A percentile compares a stretch with the other conserved stretches of the same genome.
Conservation (phyloP, 179 eudicot genomes). For the Beta macrorhiza region DNA sequence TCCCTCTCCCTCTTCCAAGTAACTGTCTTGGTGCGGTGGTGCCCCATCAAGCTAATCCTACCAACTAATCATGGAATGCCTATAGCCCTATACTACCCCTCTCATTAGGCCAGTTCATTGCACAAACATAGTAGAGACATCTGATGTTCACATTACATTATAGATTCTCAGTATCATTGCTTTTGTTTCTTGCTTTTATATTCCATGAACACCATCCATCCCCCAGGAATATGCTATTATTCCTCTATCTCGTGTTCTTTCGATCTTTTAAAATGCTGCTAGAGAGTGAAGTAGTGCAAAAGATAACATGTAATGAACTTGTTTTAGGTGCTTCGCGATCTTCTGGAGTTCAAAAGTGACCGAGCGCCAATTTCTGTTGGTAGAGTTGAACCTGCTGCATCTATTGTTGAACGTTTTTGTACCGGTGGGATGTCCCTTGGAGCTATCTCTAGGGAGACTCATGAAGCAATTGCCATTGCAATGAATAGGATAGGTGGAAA, state of each 20-base stretch:
- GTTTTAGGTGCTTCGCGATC: conserved; percentile 92
- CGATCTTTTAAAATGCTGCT: neutral
- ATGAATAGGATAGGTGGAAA: conserved; percentile 99
- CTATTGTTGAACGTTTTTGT: conserved; percentile 93
- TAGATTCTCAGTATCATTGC: neutral
- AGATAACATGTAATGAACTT: conserved; percentile 6
- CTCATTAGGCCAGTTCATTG: too few species aligned
- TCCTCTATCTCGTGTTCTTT: neutral
- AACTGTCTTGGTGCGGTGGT: too few species aligned
- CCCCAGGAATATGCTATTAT: neutral
- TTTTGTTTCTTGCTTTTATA: neutral
- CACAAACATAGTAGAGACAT: neutral
- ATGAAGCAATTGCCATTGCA: conserved; percentile 99
- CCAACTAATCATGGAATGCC: too few species aligned
- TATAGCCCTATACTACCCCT: too few species aligned
- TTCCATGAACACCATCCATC: neutral
- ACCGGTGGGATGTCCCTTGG: conserved; percentile 99
- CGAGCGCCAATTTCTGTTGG: conserved; percentile 94
- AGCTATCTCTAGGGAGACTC: conserved; percentile 99
- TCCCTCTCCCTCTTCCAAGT: too few species aligned
- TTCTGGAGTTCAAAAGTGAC: conserved; percentile 87
- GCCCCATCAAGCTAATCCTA: too few species aligned
- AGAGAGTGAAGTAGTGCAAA: neutral
- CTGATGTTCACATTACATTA: neutral
- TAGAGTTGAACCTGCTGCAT: conserved; percentile 87